Evolutionary conservation across 129 eudicot species (phyloP).

Genomic region (Logfia minima): DNA sequence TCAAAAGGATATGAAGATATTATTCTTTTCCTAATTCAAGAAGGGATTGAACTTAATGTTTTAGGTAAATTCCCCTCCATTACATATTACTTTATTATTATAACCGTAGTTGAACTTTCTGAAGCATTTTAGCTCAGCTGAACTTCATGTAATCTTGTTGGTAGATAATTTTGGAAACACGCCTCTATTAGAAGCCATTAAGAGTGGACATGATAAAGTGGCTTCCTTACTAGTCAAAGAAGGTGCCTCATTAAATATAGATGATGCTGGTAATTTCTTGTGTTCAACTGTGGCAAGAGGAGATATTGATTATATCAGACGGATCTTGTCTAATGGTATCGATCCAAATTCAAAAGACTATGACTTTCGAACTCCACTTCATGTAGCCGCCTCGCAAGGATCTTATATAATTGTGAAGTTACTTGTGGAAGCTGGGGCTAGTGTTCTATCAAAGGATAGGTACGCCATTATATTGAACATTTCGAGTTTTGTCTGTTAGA

Average conservation of each 20-base stretch:
- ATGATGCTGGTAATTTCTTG: slow-evolving; percentile 69
- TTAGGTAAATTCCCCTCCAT: slow-evolving; percentile 43
- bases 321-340: slow-evolving; percentile 63
- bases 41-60: slow-evolving; percentile 56
- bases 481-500: neutral
- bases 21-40: slow-evolving; percentile 68
- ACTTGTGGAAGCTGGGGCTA: slow-evolving; percentile 87
- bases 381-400: slow-evolving; percentile 85
- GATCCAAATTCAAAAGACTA: slow-evolving; percentile 83
- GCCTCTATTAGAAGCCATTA: slow-evolving; percentile 84
- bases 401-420: slow-evolving; percentile 64
- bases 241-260: slow-evolving; percentile 67
- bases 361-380: slow-evolving; percentile 87
- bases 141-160: neutral
- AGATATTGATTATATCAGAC: slow-evolving; percentile 59
- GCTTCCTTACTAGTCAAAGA: slow-evolving; percentile 66
- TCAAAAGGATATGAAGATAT: slow-evolving; percentile 79
- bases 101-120: neutral
- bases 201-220: slow-evolving; percentile 70
- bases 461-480: slow-evolving; percentile 12
- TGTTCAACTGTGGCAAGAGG: slow-evolving; percentile 75
- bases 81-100: neutral
- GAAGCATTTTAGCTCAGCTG: slow-evolving; percentile 2
- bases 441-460: slow-evolving; percentile 86
- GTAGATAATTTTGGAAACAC: slow-evolving; percentile 86